Conservation (phyloP, 1,284 basidiomycete genomes). For the Moniliophthora roreri region DNA sequence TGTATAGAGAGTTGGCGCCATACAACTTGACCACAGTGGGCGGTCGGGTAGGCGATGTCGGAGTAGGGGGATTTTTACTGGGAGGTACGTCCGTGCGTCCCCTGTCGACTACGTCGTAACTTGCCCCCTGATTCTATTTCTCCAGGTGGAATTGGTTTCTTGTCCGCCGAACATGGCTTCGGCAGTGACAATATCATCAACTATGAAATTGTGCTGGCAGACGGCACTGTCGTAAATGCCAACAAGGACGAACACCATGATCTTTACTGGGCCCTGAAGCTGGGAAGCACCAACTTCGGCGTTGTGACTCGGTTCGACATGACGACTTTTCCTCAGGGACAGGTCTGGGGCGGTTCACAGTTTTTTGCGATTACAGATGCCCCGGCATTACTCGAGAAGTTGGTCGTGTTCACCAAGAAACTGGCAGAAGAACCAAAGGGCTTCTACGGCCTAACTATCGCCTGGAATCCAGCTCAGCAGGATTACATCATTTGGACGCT, state of each 20-base stretch:
- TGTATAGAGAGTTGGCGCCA: constrained; percentile 16
- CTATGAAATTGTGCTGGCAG: constrained; percentile 23
- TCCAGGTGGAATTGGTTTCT: constrained; percentile 22
- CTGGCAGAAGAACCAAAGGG: constrained; percentile 18
- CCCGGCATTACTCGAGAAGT: constrained; percentile 14
- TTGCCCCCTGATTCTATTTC: not conserved
- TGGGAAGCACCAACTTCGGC: constrained; percentile 24
- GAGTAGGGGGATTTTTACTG: constrained; percentile 33
- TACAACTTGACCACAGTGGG: constrained; percentile 27
- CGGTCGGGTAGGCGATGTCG: constrained; percentile 33
- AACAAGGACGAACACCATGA: constrained; percentile 16
- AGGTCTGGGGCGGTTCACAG: constrained; percentile 21
- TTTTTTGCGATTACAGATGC: constrained; percentile 17
- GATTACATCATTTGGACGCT: constrained; percentile 22
- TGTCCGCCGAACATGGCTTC: constrained; percentile 21
- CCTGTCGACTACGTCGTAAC: not conserved
- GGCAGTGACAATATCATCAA: constrained; percentile 22
- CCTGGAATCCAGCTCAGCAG: constrained; percentile 16
- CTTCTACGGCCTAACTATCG: constrained; percentile 16
- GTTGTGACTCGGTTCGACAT: constrained; percentile 25
- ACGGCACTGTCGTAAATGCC: constrained; percentile 20
- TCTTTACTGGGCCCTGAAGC: constrained; percentile 22
- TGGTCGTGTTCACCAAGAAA: constrained; percentile 19
- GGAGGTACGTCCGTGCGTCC: constrained; percentile 24
- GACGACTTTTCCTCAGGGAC: constrained; percentile 17